Conservation (phyloP, 2,329 filamentous ascomycete species). For the Phialophora tarda region DNA sequence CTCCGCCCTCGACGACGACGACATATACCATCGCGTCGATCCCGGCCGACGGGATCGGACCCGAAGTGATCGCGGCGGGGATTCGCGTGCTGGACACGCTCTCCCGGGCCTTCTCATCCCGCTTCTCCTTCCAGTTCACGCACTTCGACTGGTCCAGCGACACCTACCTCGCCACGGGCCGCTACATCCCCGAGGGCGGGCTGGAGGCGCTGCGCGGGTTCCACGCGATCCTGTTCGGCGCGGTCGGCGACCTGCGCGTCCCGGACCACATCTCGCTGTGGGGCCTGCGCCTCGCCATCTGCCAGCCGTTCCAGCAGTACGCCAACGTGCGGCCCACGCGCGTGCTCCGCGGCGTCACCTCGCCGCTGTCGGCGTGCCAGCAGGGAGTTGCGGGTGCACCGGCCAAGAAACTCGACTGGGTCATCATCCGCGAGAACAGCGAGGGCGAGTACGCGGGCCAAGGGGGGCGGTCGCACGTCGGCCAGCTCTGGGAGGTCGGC, state of each 20-base stretch:
- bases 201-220: conserved; percentile 63
- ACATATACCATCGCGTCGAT: conserved; percentile 62
- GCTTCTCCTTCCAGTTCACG: conserved; percentile 65
- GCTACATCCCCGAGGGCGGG: conserved; percentile 68
- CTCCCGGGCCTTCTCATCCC: conserved; percentile 56
- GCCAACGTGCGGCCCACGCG: conserved; percentile 70
- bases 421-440: conserved; percentile 70
- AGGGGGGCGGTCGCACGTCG: conserved; percentile 65
- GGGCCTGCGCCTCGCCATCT: conserved; percentile 70
- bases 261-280: conserved; percentile 72
- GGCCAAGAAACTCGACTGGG: conserved; percentile 68
- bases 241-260: conserved; percentile 68
- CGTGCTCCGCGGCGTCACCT: conserved; percentile 65
- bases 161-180: conserved; percentile 68
- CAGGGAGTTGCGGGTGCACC: conserved; percentile 51
- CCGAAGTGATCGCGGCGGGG: conserved; percentile 69
- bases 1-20: conserved; percentile 18
- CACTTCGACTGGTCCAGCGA: conserved; percentile 71
- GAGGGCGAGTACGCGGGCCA: conserved; percentile 71
- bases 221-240: conserved; percentile 71
- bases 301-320: conserved; percentile 71
- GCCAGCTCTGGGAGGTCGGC: conserved; percentile 64
- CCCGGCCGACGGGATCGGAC: conserved; percentile 72
- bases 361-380: conserved; percentile 48
- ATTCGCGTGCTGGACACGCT: conserved; percentile 63